A percentile compares a stretch with the other conserved stretches of the same genome.
Evolutionary conservation across 257 asterid species (phyloP).

Genomic region (Anisodus tanguticus): DNA sequence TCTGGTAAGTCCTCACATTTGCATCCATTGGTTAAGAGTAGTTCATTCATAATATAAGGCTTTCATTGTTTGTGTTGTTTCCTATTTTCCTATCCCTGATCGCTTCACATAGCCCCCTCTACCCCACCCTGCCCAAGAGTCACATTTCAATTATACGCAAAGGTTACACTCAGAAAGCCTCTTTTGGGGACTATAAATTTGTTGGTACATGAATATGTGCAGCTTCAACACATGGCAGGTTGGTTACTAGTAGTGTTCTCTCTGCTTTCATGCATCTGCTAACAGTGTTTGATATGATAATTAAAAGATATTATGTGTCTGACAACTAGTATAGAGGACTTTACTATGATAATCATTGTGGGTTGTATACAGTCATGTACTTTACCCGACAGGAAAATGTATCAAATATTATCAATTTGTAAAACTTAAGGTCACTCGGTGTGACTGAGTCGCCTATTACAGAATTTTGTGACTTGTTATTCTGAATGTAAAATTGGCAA

Average conservation of each 20-base stretch:
- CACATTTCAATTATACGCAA: neutral
- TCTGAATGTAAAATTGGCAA: neutral
- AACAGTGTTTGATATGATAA: conserved; percentile 3
- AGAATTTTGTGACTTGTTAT: conserved; percentile 10
- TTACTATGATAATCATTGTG: neutral
- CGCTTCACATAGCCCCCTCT: neutral
- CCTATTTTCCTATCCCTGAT: neutral
- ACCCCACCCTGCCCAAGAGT: neutral
- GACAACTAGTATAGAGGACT: neutral
- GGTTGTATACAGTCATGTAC: conserved; percentile 11
- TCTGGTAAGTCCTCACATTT: conserved; percentile 53
- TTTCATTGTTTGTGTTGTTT: neutral
- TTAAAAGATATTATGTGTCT: neutral
- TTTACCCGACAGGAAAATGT: neutral
- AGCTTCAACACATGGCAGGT: neutral
- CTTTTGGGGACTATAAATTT: conserved; percentile 9
- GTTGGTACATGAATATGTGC: neutral
- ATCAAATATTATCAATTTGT: neutral
- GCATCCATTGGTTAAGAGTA: neutral
- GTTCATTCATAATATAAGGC: neutral
- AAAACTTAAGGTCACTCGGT: neutral
- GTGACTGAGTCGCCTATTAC: neutral
- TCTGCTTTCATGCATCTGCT: neutral
- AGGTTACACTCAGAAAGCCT: neutral
- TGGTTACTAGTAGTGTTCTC: neutral